A percentile compares a stretch with the other conserved stretches of the same genome.
Evolutionary conservation across 73 alveolate genomes (phyloP).

Genomic region (Symbiodinium pilosum): DNA sequence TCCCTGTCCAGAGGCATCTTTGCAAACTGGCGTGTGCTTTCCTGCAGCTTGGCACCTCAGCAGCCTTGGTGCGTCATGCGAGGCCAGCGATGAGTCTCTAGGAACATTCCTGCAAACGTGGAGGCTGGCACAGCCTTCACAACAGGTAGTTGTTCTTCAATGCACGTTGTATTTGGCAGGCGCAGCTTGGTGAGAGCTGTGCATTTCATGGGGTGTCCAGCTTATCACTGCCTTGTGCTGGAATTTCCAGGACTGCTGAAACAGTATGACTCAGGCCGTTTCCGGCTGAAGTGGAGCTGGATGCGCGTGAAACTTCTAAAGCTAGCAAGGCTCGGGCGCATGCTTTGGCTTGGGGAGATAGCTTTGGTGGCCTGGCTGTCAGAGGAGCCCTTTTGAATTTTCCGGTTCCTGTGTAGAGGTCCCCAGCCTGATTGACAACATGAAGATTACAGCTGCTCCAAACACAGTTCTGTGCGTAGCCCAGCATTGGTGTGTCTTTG

Average conservation of each 20-base stretch:
- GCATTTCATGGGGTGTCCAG: slow-evolving; percentile 66
- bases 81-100: slow-evolving; percentile 87
- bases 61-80: too few relatives aligned
- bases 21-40: too few relatives aligned
- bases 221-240: background rate
- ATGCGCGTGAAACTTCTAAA: slow-evolving; percentile 59
- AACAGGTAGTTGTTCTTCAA: background rate
- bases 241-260: too few relatives aligned
- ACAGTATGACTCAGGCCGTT: slow-evolving; percentile 19
- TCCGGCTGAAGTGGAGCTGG: slow-evolving; percentile 91
- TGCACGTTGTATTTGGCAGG: too few relatives aligned
- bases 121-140: slow-evolving; percentile 7
- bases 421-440: slow-evolving; percentile 20
- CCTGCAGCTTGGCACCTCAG: too few relatives aligned
- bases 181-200: slow-evolving; percentile 85
- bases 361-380: too few relatives aligned
- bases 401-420: background rate
- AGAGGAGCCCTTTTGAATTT: too few relatives aligned
- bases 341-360: too few relatives aligned
- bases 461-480: slow-evolving; percentile 52
- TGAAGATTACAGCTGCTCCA: slow-evolving; percentile 73
- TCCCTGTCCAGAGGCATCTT: slow-evolving; percentile 65
- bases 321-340: slow-evolving; percentile 59
- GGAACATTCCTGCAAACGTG: slow-evolving; percentile 78
- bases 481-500: background rate